Conservation (phyloP, 2,329 filamentous ascomycete species). For the Xylaria multiplex region DNA sequence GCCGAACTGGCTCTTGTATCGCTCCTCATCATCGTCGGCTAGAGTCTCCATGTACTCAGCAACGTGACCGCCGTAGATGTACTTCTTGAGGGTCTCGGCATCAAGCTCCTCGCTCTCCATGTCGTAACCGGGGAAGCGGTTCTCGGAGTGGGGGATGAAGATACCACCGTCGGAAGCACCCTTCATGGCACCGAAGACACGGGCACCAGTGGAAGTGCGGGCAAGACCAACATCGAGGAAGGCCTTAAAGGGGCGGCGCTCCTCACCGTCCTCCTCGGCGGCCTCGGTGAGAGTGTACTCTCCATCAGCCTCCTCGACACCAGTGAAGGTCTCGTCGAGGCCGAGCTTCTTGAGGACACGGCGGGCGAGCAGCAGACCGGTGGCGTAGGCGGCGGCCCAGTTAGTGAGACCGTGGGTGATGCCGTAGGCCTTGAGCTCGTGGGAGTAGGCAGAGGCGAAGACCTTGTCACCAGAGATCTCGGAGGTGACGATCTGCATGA, state of each 20-base stretch:
- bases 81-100: conserved; percentile 95
- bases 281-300: conserved; percentile 97
- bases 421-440: conserved; percentile 98
- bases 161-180: conserved; percentile 98
- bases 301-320: conserved; percentile 96
- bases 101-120: conserved; percentile 98
- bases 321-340: conserved; percentile 89
- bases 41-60: conserved; percentile 99
- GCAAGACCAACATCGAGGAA: conserved; percentile 97
- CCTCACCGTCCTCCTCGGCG: conserved; percentile 86
- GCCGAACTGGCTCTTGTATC: conserved; percentile 97
- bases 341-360: conserved; percentile 97
- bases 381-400: conserved; percentile 98
- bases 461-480: conserved; percentile 99
- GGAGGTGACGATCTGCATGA: conserved; percentile 95
- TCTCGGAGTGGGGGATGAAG: conserved; percentile 97
- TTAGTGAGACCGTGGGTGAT: conserved; percentile 99
- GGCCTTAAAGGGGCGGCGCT: conserved; percentile 99
- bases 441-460: conserved; percentile 89
- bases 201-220: conserved; percentile 97
- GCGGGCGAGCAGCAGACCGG: conserved; percentile 95
- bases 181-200: conserved; percentile 99
- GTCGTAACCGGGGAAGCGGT: conserved; percentile 99
- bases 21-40: conserved; percentile 99
- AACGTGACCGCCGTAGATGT: conserved; percentile 98